Evolutionary conservation across 345 rosid species (phyloP).

Genomic region (Erucastrum elatum): DNA sequence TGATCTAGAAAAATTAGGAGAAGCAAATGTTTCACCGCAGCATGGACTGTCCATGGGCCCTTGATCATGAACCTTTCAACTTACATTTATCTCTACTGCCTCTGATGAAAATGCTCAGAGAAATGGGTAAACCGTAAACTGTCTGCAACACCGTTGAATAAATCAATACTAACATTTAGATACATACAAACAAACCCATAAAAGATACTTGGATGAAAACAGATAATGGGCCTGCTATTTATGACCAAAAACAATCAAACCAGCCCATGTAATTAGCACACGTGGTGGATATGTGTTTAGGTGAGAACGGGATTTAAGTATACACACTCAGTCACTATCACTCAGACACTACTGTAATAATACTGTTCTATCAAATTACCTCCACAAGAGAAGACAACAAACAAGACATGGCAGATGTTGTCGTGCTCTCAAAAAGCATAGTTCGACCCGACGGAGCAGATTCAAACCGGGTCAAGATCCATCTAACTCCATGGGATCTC

Average conservation of each 20-base stretch:
- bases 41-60: too few relatives aligned
- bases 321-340: background rate
- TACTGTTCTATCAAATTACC: background rate
- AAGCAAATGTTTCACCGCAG: too few relatives aligned
- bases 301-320: background rate
- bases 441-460: background rate
- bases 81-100: too few relatives aligned
- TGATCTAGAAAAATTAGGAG: too few relatives aligned
- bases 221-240: background rate
- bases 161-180: background rate
- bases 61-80: too few relatives aligned
- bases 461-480: background rate
- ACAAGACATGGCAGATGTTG: conserved; percentile 1
- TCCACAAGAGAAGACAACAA: background rate
- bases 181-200: too few relatives aligned
- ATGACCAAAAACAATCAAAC: background rate
- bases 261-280: background rate
- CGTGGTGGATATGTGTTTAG: background rate
- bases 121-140: too few relatives aligned
- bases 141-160: background rate
- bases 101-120: too few relatives aligned
- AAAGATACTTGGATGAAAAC: background rate
- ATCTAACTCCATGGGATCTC: conserved; percentile 39
- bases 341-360: background rate
- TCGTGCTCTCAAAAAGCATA: background rate